phyloP scores from a whole-genome alignment of 208 protist genomes.

The Acanthamoeba quina region DNA sequence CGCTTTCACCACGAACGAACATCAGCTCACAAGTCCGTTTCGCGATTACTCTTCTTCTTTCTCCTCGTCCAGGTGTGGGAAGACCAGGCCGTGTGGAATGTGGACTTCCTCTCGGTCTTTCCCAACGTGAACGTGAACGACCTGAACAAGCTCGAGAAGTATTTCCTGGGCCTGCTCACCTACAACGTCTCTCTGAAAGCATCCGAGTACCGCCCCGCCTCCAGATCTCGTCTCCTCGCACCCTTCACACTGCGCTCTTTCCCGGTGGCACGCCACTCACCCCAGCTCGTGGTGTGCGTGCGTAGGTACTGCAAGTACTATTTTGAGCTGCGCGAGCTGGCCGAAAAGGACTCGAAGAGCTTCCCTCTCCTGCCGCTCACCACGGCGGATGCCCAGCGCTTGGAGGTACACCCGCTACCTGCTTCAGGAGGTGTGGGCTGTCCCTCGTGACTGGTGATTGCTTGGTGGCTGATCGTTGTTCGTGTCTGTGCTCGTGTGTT shows the following conservation, averaged over 20 bases:
- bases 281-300: not conserved
- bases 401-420: not conserved
- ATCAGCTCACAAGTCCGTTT: too few relatives aligned
- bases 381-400: not conserved
- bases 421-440: not conserved
- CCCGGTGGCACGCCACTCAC: not conserved
- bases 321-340: conserved; percentile 72
- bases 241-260: too few relatives aligned
- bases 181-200: conserved; percentile 67
- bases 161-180: conserved; percentile 24
- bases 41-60: not conserved
- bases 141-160: conserved; percentile 58
- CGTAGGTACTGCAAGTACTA: conserved; percentile 58
- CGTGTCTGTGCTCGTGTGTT: not conserved
- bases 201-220: conserved; percentile 5
- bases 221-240: too few relatives aligned
- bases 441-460: too few relatives aligned
- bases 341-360: conserved; percentile 51
- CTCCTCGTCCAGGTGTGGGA: conserved; percentile 32
- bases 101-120: conserved; percentile 71
- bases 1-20: too few relatives aligned
- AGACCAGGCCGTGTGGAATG: conserved; percentile 75
- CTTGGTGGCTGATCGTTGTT: too few relatives aligned
- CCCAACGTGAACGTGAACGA: conserved; percentile 69
- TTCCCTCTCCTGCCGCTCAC: conserved; percentile 54